Base-by-base conservation (phyloP, 139 green algal genomes). In the Astrephomene gubernaculifera region DNA sequence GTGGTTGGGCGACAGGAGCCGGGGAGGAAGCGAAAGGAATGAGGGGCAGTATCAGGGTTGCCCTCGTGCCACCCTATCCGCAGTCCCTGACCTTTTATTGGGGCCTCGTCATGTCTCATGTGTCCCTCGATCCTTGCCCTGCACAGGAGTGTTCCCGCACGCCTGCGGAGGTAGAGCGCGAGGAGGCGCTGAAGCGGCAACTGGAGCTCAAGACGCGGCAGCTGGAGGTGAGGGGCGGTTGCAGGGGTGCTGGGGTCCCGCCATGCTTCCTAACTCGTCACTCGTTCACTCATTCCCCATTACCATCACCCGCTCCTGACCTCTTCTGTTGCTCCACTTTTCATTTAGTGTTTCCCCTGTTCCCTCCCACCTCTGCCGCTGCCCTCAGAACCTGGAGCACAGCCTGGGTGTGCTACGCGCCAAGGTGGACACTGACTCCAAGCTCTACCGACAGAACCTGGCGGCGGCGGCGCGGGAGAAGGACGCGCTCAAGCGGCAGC, bases 71-170 rank as follows among this genome's bases (percentile, higher is more conserved):
- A n/a, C n/a, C n/a, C n/a, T n/a, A n/a, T n/a, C n/a, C n/a, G n/a
- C n/a, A n/a, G n/a, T n/a, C n/a, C n/a, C n/a, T n/a, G n/a, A n/a
- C n/a, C n/a, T n/a, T n/a, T n/a, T n/a, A n/a, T n/a, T n/a, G n/a
- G n/a, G n/a, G n/a, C n/a, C n/a, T n/a, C n/a, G n/a, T n/a, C n/a
- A n/a, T n/a, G n/a, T 6, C 17, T 38, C 64, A 41, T 41, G n/a
- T 22, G 3, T 1, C 65, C 65, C 65, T 8, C 38, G 2, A 33
- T 25, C 65, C 2, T 10, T 2, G 17, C 38, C 65, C 36, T 5
- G 25, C 45, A 29, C 84, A 88, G 84, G 73, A 81, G 10, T 88
- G 84, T 67, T 88, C 84, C 4, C 74, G 84, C 2, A 88, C 84
- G 43, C 84, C 84, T 2, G 75, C 74, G 2, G 74, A 88, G 64